phyloP scores from a whole-genome alignment of 495 filamentous ascomycete genomes.

The Talaromyces borbonicus region DNA sequence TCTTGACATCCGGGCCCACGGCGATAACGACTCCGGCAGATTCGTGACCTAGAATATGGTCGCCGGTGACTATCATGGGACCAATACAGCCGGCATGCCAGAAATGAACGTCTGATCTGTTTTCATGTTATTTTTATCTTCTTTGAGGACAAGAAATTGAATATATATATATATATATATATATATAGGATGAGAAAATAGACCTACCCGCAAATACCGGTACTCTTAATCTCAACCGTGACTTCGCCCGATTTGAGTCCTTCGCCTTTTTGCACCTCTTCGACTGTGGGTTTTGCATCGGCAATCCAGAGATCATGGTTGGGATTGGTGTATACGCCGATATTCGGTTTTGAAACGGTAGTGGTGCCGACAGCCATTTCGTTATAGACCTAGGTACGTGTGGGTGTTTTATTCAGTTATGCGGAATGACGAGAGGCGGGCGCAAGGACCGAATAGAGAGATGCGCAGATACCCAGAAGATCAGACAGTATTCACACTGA shows the following conservation, averaged over 20 bases:
- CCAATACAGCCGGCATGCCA: conserved; percentile 91
- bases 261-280: conserved; percentile 61
- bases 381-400: no score
- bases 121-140: no score
- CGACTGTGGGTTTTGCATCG: conserved; percentile 62
- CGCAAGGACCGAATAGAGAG: no score
- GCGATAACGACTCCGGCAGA: conserved; percentile 78
- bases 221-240: conserved; percentile 74
- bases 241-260: conserved; percentile 72
- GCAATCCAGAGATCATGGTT: conserved; percentile 85
- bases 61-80: conserved; percentile 80
- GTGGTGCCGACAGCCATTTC: conserved; percentile 4
- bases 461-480: no score
- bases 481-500: no score
- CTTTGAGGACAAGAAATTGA: conserved; percentile 1
- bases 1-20: conserved; percentile 63
- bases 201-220: conserved; percentile 82
- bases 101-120: conserved; percentile 87
- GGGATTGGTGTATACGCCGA: conserved; percentile 92
- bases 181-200: neutral
- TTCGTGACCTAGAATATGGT: conserved; percentile 89
- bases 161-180: neutral
- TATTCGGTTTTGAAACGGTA: conserved; percentile 62
- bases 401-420: neutral
- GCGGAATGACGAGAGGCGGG: no score